phyloP scores from a whole-genome alignment of 2,329 filamentous ascomycete species.

The Didymella arachidicola region DNA sequence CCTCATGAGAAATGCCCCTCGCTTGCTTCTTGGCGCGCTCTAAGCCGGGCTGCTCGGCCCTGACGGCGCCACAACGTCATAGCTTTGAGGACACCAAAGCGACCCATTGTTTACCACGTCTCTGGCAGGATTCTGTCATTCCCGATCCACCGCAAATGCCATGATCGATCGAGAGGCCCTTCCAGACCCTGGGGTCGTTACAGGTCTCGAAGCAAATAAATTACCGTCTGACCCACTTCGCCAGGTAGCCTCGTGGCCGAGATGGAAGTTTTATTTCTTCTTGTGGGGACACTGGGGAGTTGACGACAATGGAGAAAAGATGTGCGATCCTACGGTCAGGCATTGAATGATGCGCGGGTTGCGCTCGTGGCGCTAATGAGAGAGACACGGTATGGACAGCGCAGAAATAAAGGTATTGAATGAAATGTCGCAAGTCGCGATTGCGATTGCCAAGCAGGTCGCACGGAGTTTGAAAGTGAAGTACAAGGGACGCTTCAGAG shows the following conservation, averaged over 20 bases:
- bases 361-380: background rate
- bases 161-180: conserved; percentile 18
- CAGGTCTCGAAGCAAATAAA: conserved; percentile 18
- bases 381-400: background rate
- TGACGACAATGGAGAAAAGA: conserved; percentile 5
- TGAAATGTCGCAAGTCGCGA: background rate
- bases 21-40: background rate
- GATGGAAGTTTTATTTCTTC: conserved; percentile 9
- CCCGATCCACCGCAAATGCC: conserved; percentile 17
- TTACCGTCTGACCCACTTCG: conserved; percentile 9
- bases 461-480: background rate
- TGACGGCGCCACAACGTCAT: conserved; percentile 14
- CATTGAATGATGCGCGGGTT: background rate
- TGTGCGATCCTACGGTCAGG: conserved; percentile 13
- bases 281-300: conserved; percentile 10
- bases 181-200: conserved; percentile 18
- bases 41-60: background rate
- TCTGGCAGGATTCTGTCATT: conserved; percentile 2
- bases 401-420: background rate
- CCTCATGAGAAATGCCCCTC: background rate
- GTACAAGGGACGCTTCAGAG: conserved; percentile 5
- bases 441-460: background rate
- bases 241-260: conserved; percentile 13
- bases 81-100: background rate
- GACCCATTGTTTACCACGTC: conserved; percentile 12